phyloP scores from a whole-genome alignment of 208 protist species.

The Borovskyia barvae region DNA sequence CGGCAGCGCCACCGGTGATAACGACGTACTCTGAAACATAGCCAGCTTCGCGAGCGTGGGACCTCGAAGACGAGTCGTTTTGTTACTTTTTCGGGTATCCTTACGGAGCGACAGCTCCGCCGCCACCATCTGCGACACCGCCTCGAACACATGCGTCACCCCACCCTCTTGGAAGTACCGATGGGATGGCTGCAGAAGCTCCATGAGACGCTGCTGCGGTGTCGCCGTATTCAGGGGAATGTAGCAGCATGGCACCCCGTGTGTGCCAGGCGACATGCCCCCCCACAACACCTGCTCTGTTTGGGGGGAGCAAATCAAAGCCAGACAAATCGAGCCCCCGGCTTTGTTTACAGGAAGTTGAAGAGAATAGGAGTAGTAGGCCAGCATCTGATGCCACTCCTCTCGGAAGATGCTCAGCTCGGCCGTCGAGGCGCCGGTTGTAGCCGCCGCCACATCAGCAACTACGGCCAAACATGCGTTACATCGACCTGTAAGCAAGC shows the following conservation, averaged over 20 bases:
- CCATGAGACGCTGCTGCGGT: constrained; percentile 16
- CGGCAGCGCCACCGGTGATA: constrained; percentile 7
- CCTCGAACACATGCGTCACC: constrained; percentile 11
- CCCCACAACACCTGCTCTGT: constrained; percentile 27
- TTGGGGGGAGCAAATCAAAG: constrained; percentile 17
- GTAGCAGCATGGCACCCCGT: constrained; percentile 19
- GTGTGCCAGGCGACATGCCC: background rate
- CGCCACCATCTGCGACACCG: constrained; percentile 7
- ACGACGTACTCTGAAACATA: background rate
- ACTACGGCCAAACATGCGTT: constrained; percentile 15
- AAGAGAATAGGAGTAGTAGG: constrained; percentile 5
- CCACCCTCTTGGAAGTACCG: constrained; percentile 13
- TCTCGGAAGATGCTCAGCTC: constrained; percentile 6
- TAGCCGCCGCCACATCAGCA: constrained; percentile 3
- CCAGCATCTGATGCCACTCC: constrained; percentile 13
- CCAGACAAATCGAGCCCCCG: constrained; percentile 12
- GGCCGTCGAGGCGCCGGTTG: background rate
- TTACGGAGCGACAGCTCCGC: constrained; percentile 3
- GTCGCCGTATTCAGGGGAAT: constrained; percentile 10
- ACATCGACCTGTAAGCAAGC: background rate
- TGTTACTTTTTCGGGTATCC: too few species aligned
- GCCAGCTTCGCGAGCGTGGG: constrained; percentile 18
- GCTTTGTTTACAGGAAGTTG: background rate
- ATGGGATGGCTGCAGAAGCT: constrained; percentile 23
- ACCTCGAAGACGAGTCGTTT: constrained; percentile 18